Evolutionary conservation across 2,329 filamentous ascomycete genomes (phyloP).

Genomic region (Fusarium metavorans): DNA sequence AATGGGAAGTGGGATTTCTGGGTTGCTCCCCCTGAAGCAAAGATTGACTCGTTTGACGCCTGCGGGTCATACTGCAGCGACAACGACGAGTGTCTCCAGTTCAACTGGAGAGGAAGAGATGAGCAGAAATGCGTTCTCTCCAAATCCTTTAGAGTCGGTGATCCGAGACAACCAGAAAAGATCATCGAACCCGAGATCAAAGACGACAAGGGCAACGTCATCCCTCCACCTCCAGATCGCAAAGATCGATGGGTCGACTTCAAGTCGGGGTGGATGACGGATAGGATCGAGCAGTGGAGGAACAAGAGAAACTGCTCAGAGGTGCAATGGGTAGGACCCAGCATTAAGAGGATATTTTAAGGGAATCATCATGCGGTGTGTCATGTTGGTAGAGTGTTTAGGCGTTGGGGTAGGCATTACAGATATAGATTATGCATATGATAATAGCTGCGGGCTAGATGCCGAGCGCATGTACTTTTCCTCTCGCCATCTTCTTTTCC

Average conservation of each 20-base stretch:
- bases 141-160: constrained; percentile 45
- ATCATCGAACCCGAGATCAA: constrained; percentile 41
- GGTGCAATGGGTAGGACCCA: constrained; percentile 51
- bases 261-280: constrained; percentile 46
- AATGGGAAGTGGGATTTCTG: constrained; percentile 49
- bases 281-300: constrained; percentile 44
- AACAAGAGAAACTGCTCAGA: constrained; percentile 41
- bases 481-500: background rate
- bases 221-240: constrained; percentile 32
- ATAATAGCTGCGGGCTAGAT: background rate
- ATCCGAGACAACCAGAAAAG: constrained; percentile 38
- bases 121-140: constrained; percentile 46
- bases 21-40: constrained; percentile 41
- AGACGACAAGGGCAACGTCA: constrained; percentile 41
- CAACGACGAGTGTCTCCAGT: constrained; percentile 45
- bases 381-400: constrained; percentile 5
- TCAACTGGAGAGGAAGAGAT: constrained; percentile 49
- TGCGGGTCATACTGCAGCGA: constrained; percentile 46
- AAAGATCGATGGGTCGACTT: constrained; percentile 46
- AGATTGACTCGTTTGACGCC: constrained; percentile 42
- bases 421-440: constrained; percentile 27
- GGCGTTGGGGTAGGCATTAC: constrained; percentile 37
- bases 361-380: background rate
- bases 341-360: constrained; percentile 47
- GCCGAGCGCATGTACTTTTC: background rate